Percentiles rank a stretch among this genome's conserved stretches.
Conservation (phyloP, 352 stramenopile species). For the Albugo laibachii region DNA sequence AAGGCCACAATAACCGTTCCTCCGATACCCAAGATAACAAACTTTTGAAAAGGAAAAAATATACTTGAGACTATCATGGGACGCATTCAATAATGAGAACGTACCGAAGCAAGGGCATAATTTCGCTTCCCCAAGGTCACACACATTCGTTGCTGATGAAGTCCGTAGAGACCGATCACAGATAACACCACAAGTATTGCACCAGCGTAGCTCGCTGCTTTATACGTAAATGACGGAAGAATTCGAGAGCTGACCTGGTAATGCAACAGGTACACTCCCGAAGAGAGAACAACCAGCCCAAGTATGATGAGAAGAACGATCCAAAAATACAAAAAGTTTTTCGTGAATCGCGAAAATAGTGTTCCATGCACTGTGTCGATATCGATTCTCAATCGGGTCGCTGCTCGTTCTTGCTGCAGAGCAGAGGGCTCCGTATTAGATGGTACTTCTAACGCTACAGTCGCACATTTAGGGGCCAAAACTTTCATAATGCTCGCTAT, state of each 20-base stretch:
- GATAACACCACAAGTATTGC: not conserved
- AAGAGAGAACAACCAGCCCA: not conserved
- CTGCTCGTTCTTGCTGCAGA: no score
- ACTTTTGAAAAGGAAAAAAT: not conserved
- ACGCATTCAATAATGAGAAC: not conserved
- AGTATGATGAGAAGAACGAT: not conserved
- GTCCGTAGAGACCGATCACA: not conserved
- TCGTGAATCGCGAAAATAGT: not conserved
- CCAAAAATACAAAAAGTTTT: constrained; percentile 1
- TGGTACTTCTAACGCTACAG: no score
- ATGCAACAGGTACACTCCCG: not conserved
- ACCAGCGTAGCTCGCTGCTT: not conserved
- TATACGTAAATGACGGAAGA: not conserved
- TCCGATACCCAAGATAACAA: not conserved
- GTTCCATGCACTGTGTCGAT: no score
- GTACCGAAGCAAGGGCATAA: not conserved
- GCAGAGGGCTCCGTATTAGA: no score
- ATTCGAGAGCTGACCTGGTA: not conserved
- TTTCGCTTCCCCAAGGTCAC: not conserved
- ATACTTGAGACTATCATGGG: not conserved
- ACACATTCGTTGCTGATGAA: not conserved
- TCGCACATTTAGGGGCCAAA: no score
- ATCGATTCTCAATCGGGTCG: no score
- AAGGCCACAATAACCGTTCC: not conserved
- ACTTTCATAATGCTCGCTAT: no score